These are phyloP conservation scores for Eryngium alpinum DNA, from an alignment of 140 eudicot genomes.

Conservation along the genomic window DNA sequence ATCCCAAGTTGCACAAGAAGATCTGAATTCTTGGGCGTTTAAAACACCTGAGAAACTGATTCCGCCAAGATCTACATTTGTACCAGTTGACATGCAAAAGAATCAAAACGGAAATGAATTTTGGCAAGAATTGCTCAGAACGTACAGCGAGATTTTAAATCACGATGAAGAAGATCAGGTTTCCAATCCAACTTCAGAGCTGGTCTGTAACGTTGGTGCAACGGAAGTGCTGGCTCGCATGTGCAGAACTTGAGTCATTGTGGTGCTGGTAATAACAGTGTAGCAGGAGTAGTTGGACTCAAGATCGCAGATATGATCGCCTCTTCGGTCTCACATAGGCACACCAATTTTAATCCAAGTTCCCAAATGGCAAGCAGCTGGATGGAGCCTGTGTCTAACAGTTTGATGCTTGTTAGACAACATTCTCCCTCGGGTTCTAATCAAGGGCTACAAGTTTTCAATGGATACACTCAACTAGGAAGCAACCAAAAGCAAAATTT, in stretches of 20 bases:
- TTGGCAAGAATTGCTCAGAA: slow-evolving; percentile 54
- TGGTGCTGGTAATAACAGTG: slow-evolving; percentile 29
- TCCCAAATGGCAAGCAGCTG: slow-evolving; percentile 23
- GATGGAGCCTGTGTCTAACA: slow-evolving; percentile 10
- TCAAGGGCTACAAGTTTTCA: slow-evolving; percentile 11
- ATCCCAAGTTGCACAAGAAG: slow-evolving; percentile 21
- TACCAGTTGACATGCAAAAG: slow-evolving; percentile 24
- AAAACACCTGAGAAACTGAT: slow-evolving; percentile 35
- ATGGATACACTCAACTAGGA: slow-evolving; percentile 25
- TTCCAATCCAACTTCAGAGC: slow-evolving; percentile 7
- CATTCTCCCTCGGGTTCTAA: slow-evolving; percentile 16
- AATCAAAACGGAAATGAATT: slow-evolving; percentile 28
- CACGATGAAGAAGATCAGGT: slow-evolving; percentile 24
- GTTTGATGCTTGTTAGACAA: slow-evolving; percentile 20
- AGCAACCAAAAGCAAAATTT: slow-evolving; percentile 23
- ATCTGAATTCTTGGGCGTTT: slow-evolving; percentile 37
- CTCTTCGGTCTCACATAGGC: slow-evolving; percentile 11
- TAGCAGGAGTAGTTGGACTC: slow-evolving; percentile 33
- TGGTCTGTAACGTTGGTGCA: no score
- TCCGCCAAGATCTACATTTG: slow-evolving; percentile 19
- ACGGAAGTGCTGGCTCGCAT: slow-evolving; percentile 6
- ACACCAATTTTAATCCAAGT: slow-evolving; percentile 18
- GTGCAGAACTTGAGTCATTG: slow-evolving; percentile 22
- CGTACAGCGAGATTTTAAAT: slow-evolving; percentile 39
- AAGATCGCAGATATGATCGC: slow-evolving; percentile 6